A percentile compares a stretch with the other conserved stretches of the same genome.
These are phyloP conservation scores for Keithomyces neogunnii DNA, from an alignment of 2,329 filamentous ascomycete species.

Conservation along the genomic window DNA sequence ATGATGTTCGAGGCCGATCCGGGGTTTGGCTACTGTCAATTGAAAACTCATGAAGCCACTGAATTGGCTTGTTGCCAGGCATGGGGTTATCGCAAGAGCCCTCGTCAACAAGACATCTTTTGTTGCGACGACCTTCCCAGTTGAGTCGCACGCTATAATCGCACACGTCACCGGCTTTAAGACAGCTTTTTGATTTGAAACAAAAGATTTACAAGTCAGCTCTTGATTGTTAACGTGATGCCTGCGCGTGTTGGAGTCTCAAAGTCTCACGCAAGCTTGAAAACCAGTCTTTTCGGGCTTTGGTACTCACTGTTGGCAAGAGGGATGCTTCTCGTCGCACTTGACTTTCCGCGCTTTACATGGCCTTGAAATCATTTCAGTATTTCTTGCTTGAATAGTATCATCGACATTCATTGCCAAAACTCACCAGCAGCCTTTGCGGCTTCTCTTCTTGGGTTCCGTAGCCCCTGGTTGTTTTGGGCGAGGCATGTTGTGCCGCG, in stretches of 20 bases:
- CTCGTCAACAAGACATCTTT: conserved; percentile 6
- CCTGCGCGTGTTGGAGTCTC: neutral
- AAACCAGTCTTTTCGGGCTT: neutral
- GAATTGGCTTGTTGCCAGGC: neutral
- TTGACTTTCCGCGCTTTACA: conserved; percentile 68
- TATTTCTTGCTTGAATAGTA: neutral
- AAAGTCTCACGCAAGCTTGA: neutral
- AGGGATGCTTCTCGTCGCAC: conserved; percentile 71
- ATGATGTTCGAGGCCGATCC: neutral
- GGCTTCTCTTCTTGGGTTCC: conserved; percentile 35
- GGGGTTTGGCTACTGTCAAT: neutral
- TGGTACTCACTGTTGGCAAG: conserved; percentile 50
- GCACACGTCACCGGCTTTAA: conserved; percentile 62
- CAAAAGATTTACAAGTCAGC: neutral
- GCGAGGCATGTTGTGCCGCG: conserved; percentile 27
- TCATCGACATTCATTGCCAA: neutral
- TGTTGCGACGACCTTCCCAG: conserved; percentile 57
- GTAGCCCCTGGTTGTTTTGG: conserved; percentile 32
- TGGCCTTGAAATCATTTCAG: conserved; percentile 41
- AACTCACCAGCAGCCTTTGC: conserved; percentile 37
- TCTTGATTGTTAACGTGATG: neutral
- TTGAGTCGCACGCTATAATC: conserved; percentile 77
- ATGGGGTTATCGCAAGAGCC: neutral
- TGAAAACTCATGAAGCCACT: conserved; percentile 1
- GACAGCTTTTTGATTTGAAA: conserved; percentile 37